Evolutionary conservation across 139 green algal species (phyloP), one percentile per base, ranked within the genome.

Genomic region (Raphidocelis subcapitata): DNA sequence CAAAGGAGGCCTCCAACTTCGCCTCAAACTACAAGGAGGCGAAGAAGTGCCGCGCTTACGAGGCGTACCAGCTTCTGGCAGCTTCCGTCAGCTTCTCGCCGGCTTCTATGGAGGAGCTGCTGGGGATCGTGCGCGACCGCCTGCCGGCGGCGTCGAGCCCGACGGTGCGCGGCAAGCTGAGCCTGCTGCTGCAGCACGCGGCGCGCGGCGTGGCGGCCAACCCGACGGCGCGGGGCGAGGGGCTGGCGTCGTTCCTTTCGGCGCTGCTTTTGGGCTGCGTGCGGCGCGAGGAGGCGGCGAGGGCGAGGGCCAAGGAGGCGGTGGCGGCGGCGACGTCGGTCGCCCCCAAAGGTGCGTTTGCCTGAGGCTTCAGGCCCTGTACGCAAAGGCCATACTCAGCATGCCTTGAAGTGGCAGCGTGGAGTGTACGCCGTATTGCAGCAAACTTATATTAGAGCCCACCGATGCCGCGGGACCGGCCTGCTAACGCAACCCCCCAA

Each of bases 11-110:
- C 18, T 65, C 68, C 21, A 80, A 79, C 24, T 95, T 96, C 79
- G 79, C 86, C 2, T 76, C 65, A 15, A 84, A 82, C n/a, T 89
- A 93, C 84, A 94, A 93, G 73, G 91, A 97, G 62, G 88, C 89
- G 28, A 92, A 92, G 74, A 70, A 77, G 29, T 85, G 80, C 67
- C 75, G 86, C 8, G 90, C 80, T 21, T 89, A 93, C 72, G 88
- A 92, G 51, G 89, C 80, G 28, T 96, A 87, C 76, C 81, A 91
- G 83, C 72, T 94, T 56, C 83, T 97, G 28, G 88, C 89, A 1
- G 47, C 61, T 0, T 33, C 76, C 41, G 65, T 90, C 79, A 93
- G 81, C 20, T 93, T 96, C 65, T 62, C 66, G 32, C 51, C 33
- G 16, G 12, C n/a, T 28, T 63, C 36, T 1, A 79, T 67, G 29